Percentiles rank a stretch among this genome's conserved stretches.
Evolutionary conservation across 2,329 filamentous ascomycete species (phyloP).

Genomic region (Geosmithia putterillii): DNA sequence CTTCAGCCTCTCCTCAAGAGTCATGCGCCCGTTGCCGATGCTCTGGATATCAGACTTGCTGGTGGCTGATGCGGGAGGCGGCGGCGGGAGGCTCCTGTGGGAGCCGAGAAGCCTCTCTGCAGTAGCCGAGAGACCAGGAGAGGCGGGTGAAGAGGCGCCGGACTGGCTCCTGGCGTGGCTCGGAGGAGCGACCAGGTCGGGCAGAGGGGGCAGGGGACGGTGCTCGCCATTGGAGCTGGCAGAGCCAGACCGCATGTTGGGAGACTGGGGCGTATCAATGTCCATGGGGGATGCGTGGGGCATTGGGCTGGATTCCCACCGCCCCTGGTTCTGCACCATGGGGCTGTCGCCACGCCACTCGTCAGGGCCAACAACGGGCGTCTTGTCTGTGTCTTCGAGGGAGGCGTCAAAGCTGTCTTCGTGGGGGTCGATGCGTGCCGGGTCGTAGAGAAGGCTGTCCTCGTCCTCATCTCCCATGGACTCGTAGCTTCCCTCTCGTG

Average conservation of each 20-base stretch:
- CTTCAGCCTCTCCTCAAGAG: conserved; percentile 73
- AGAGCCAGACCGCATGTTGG: conserved; percentile 54
- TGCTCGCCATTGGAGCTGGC: conserved; percentile 68
- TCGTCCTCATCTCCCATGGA: conserved; percentile 66
- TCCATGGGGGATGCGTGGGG: conserved; percentile 36
- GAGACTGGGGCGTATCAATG: conserved; percentile 36
- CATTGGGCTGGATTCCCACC: conserved; percentile 58
- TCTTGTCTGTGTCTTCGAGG: conserved; percentile 91
- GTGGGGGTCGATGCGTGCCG: conserved; percentile 25
- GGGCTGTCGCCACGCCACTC: conserved; percentile 76
- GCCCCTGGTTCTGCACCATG: conserved; percentile 14
- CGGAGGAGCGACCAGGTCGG: conserved; percentile 33
- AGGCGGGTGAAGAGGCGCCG: conserved; percentile 38
- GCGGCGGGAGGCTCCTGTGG: conserved; percentile 59
- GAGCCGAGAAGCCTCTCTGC: conserved; percentile 58
- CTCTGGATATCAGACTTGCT: conserved; percentile 70
- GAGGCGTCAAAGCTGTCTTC: conserved; percentile 95
- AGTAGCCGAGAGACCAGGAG: conserved; percentile 53
- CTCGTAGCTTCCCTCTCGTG: conserved; percentile 86
- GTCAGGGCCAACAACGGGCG: conserved; percentile 91
- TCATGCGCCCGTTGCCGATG: conserved; percentile 64
- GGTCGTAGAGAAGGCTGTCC: conserved; percentile 46
- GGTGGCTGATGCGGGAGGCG: conserved; percentile 50
- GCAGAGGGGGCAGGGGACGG: conserved; percentile 77
- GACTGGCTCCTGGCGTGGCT: conserved; percentile 22